Evolutionary conservation across 1,139 yeast genomes (phyloP).

Genomic region (Eremothecium sinecaudum): DNA sequence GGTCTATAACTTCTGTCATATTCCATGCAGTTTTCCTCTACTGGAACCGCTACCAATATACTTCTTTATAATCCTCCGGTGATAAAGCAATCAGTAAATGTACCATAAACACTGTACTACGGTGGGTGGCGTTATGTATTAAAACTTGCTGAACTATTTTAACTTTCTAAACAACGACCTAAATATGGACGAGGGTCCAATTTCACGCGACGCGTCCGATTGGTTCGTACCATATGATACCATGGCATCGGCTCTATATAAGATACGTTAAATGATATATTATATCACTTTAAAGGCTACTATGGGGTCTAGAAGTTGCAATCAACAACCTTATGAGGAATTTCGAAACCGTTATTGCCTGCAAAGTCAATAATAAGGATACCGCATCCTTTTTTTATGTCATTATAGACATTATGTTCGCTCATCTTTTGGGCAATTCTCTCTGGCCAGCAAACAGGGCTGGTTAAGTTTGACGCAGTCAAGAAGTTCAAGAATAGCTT

Average conservation of each 20-base stretch:
- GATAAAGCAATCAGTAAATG: too few relatives aligned
- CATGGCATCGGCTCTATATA: neutral
- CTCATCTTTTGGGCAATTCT: constrained; percentile 49
- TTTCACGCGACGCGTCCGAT: constrained; percentile 5
- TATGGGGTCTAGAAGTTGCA: constrained; percentile 38
- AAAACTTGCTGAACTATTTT: too few relatives aligned
- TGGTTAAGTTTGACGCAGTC: constrained; percentile 65
- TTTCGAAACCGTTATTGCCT: constrained; percentile 53
- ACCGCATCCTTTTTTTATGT: constrained; percentile 50
- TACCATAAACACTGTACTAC: too few relatives aligned
- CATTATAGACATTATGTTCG: constrained; percentile 39
- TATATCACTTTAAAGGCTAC: constrained; percentile 1
- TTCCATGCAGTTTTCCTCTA: neutral
- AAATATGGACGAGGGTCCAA: too few relatives aligned
- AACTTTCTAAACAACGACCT: too few relatives aligned
- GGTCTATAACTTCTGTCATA: constrained; percentile 3
- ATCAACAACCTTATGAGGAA: constrained; percentile 44
- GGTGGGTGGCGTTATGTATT: too few relatives aligned
- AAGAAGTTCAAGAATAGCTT: constrained; percentile 66
- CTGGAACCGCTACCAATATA: too few relatives aligned
- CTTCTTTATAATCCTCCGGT: too few relatives aligned
- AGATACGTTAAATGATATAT: neutral
- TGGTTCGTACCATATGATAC: constrained; percentile 4
- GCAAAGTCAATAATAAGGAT: constrained; percentile 59
- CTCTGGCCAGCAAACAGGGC: constrained; percentile 68